Conservation (phyloP, 2,329 filamentous ascomycete genomes). For the Colletotrichum sidae region DNA sequence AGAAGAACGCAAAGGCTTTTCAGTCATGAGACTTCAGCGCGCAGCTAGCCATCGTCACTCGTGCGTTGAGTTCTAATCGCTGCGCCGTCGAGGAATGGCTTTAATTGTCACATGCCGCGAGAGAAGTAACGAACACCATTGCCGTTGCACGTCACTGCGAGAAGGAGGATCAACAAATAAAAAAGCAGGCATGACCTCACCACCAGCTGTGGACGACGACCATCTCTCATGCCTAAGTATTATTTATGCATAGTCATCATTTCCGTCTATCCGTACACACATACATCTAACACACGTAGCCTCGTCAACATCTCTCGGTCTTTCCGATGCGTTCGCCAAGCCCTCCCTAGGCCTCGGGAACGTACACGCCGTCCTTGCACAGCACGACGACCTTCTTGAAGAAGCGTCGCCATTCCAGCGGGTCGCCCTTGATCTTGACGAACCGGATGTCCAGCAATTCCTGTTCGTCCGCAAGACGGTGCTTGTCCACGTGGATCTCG, state of each 20-base stretch:
- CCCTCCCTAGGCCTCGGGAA: slow-evolving; percentile 52
- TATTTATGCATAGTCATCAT: slow-evolving; percentile 3
- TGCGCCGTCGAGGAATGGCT: too few species aligned
- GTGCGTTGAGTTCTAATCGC: too few species aligned
- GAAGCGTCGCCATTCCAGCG: slow-evolving; percentile 93
- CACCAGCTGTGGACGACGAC: not conserved
- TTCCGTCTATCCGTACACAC: slow-evolving; percentile 21
- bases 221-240: not conserved
- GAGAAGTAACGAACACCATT: too few species aligned
- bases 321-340: not conserved
- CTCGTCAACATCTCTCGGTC: slow-evolving; percentile 24
- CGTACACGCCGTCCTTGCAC: slow-evolving; percentile 85
- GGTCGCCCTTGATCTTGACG: slow-evolving; percentile 94
- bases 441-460: slow-evolving; percentile 88
- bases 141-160: too few species aligned
- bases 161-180: too few species aligned
- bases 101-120: too few species aligned
- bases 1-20: too few species aligned
- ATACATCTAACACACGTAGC: slow-evolving; percentile 22
- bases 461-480: slow-evolving; percentile 63
- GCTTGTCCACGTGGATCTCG: slow-evolving; percentile 78
- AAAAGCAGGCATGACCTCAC: too few species aligned
- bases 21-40: too few species aligned
- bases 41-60: too few species aligned
- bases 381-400: slow-evolving; percentile 95